Evolutionary conservation across 495 filamentous ascomycete genomes (phyloP).

Genomic region (Talaromyces thailandensis): DNA sequence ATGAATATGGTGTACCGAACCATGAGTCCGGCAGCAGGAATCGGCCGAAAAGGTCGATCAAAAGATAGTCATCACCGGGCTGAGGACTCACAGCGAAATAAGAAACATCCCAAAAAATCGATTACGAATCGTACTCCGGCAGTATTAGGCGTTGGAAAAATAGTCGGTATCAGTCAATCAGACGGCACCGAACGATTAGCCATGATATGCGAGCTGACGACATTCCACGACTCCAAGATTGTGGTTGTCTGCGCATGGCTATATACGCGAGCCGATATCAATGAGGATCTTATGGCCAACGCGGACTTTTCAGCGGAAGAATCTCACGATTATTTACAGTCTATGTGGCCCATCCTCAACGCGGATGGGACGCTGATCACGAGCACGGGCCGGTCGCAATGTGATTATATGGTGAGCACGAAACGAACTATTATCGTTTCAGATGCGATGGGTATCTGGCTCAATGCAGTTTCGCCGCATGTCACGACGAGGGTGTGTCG

Average conservation of each 20-base stretch:
- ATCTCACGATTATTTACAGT: not conserved
- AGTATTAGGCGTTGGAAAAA: not conserved
- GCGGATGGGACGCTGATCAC: not conserved
- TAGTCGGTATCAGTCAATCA: not conserved
- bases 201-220: not conserved
- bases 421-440: not conserved
- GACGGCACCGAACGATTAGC: not conserved
- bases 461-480: not conserved
- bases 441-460: not conserved
- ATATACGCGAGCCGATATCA: not conserved
- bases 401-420: constrained; percentile 1
- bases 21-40: not conserved
- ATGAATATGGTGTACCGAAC: not conserved
- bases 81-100: not conserved
- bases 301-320: not conserved
- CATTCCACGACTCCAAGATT: not conserved
- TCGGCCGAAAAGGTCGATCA: not conserved
- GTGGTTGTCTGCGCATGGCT: constrained; percentile 1
- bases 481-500: not conserved
- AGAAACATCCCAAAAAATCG: not conserved
- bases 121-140: not conserved
- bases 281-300: not conserved
- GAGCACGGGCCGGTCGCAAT: not conserved
- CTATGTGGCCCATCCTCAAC: not conserved
- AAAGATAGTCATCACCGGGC: not conserved